A percentile compares a stretch with the other conserved stretches of the same genome.
These are phyloP conservation scores for Datisca glomerata DNA, from an alignment of 306 rosid genomes.

Conservation along the genomic window DNA sequence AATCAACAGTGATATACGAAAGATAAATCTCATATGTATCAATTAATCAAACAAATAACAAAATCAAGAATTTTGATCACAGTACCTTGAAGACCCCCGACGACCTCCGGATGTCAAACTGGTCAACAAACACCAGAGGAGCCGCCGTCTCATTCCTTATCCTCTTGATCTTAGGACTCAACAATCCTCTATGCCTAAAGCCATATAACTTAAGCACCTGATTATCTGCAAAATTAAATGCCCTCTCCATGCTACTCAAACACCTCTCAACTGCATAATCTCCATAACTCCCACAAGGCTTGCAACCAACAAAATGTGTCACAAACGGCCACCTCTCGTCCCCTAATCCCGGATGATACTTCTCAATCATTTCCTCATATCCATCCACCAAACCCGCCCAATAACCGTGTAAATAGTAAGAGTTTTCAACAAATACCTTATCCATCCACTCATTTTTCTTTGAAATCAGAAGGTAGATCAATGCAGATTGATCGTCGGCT, in stretches of 20 bases:
- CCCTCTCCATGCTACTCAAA: conserved; percentile 86
- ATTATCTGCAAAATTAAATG: conserved; percentile 84
- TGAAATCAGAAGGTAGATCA: conserved; percentile 63
- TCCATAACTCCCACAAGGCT: too few species aligned
- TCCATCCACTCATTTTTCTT: conserved; percentile 75
- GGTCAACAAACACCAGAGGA: conserved; percentile 59
- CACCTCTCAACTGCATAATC: conserved; percentile 89
- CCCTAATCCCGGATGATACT: conserved; percentile 83
- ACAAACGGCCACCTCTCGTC: conserved; percentile 98
- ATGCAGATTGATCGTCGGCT: conserved; percentile 80
- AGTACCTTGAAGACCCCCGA: neutral
- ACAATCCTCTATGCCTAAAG: conserved; percentile 66
- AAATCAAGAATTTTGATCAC: neutral
- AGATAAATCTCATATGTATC: neutral
- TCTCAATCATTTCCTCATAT: conserved; percentile 84
- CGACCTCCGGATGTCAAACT: conserved; percentile 59
- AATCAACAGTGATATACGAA: too few species aligned
- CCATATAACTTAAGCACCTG: conserved; percentile 83
- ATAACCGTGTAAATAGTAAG: conserved; percentile 77
- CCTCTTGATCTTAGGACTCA: conserved; percentile 87
- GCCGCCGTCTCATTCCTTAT: conserved; percentile 65
- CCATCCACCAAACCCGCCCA: conserved; percentile 93
- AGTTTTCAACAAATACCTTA: conserved; percentile 74
- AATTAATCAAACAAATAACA: neutral
- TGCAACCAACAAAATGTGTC: conserved; percentile 82